Evolutionary conservation across 2,329 filamentous ascomycete genomes (phyloP).

Genomic region (Fusarium veterinarium): DNA sequence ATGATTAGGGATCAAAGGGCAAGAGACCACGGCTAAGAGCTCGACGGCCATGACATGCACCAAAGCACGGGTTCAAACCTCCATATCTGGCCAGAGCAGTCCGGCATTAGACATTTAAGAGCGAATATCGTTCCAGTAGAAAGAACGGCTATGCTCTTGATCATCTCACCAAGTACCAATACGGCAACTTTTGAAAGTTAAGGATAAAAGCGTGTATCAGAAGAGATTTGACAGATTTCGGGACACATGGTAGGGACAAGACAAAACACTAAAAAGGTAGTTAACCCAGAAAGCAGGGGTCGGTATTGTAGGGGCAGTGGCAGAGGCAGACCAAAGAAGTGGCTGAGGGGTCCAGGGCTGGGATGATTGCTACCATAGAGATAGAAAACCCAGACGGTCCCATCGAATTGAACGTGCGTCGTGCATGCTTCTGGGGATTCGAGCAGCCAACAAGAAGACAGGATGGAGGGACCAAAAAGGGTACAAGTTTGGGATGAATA

Average conservation of each 20-base stretch:
- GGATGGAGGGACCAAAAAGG: slow-evolving; percentile 37
- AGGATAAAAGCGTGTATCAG: slow-evolving; percentile 55
- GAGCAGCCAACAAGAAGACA: slow-evolving; percentile 41
- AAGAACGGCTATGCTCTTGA: slow-evolving; percentile 54
- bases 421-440: slow-evolving; percentile 25
- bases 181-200: slow-evolving; percentile 27
- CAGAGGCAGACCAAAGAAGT: slow-evolving; percentile 33
- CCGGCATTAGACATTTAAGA: slow-evolving; percentile 33
- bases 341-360: slow-evolving; percentile 30
- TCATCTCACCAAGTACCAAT: slow-evolving; percentile 54
- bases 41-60: neutral
- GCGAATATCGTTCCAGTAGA: slow-evolving; percentile 48
- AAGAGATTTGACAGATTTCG: slow-evolving; percentile 49
- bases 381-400: slow-evolving; percentile 25
- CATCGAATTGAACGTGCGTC: slow-evolving; percentile 31
- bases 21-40: slow-evolving; percentile 29
- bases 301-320: slow-evolving; percentile 7
- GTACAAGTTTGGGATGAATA: slow-evolving; percentile 34
- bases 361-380: slow-evolving; percentile 11
- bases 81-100: slow-evolving; percentile 28
- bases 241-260: slow-evolving; percentile 17
- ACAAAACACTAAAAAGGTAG: slow-evolving; percentile 17
- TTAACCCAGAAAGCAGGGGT: slow-evolving; percentile 22
- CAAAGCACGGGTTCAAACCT: slow-evolving; percentile 19
- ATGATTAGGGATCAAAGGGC: slow-evolving; percentile 15